Evolutionary conservation across 768 basidiomycete genomes (phyloP), one percentile per base, ranked within the genome.

Genomic region (Pulveroboletus sp.): DNA sequence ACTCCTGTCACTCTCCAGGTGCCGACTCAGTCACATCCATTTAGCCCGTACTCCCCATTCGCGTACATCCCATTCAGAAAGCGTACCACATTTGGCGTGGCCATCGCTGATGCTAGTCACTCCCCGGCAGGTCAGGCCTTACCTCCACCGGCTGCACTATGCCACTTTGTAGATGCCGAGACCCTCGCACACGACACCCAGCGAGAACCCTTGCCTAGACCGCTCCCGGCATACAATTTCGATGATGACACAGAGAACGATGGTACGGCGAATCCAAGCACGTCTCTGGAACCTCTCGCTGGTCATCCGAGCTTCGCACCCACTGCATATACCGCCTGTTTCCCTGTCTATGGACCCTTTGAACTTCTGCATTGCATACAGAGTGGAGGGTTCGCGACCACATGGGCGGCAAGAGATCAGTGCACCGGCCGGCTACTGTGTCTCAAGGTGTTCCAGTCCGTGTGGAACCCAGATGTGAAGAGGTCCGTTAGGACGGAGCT

Each of bases 371-470:
- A 46, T 9, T 41, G 44, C 14, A 0, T 67, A n/a, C 58, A 65
- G 39, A 43, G 10, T 1, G 65, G 65, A 12, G 52, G 35, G 3
- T 67, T 55, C 40, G 67, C 46, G 28, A 8, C 37, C 1, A 57
- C 65, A 0, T 61, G 56, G 41, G 66, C 50, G 31, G 65, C 60
- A 27, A 58, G 45, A 15, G 67, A 67, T 32, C 41, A 15, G 14
- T 40, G 45, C n/a, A 63, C 62, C 21, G 67, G 65, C 5, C 69
- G 68, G 12, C 27, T 71, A 11, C 38, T 76, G 46, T 76, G 74
- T 57, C 54, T 76, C 43, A 76, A 76, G 46, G 57, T 64, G 4
- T 66, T 73, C 46, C 48, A 42, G 8, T 33, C 54, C 8, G 30
- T 67, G 27, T 30, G 42, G 7, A 30, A 54, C 31, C 48, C 43